Percentiles rank a stretch among this genome's conserved stretches.
phyloP scores from a whole-genome alignment of 495 filamentous ascomycete genomes.

The Neurospora discreta region DNA sequence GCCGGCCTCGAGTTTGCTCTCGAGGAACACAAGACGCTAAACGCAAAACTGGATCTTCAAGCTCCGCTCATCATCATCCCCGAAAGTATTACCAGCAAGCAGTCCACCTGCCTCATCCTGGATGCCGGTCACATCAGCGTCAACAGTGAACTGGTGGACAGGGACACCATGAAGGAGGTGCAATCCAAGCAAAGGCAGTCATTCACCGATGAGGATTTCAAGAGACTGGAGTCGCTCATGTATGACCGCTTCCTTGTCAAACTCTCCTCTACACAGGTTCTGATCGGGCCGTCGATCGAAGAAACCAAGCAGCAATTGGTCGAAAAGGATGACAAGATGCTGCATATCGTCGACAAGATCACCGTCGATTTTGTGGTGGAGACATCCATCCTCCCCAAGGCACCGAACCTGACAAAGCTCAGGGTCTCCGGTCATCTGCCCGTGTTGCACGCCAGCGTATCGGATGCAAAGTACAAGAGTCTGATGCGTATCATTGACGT shows the following conservation, averaged over 20 bases:
- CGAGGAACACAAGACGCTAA: slow-evolving; percentile 94
- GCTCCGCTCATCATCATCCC: slow-evolving; percentile 94
- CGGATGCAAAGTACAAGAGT: slow-evolving; percentile 90
- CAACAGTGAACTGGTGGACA: slow-evolving; percentile 85
- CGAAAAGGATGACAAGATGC: slow-evolving; percentile 52
- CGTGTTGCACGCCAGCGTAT: slow-evolving; percentile 80
- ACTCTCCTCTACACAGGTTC: slow-evolving; percentile 82
- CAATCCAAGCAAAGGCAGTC: slow-evolving; percentile 82
- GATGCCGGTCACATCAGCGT: slow-evolving; percentile 94
- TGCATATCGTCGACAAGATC: slow-evolving; percentile 92
- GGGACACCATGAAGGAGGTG: slow-evolving; percentile 74
- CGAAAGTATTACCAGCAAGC: slow-evolving; percentile 72
- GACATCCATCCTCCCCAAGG: slow-evolving; percentile 87
- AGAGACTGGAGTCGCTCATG: slow-evolving; percentile 76
- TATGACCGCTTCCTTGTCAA: slow-evolving; percentile 93
- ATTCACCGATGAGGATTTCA: slow-evolving; percentile 82
- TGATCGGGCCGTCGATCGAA: slow-evolving; percentile 91
- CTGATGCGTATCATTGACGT: slow-evolving; percentile 95
- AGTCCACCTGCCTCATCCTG: slow-evolving; percentile 77
- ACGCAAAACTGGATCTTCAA: slow-evolving; percentile 89
- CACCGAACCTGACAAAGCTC: slow-evolving; percentile 85
- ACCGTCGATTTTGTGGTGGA: slow-evolving; percentile 92
- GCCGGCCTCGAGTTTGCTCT: slow-evolving; percentile 93
- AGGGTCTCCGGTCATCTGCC: slow-evolving; percentile 84
- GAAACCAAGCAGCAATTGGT: slow-evolving; percentile 78